These are phyloP conservation scores for Datura wrightii DNA, from an alignment of 257 asterid genomes.

Conservation along the genomic window DNA sequence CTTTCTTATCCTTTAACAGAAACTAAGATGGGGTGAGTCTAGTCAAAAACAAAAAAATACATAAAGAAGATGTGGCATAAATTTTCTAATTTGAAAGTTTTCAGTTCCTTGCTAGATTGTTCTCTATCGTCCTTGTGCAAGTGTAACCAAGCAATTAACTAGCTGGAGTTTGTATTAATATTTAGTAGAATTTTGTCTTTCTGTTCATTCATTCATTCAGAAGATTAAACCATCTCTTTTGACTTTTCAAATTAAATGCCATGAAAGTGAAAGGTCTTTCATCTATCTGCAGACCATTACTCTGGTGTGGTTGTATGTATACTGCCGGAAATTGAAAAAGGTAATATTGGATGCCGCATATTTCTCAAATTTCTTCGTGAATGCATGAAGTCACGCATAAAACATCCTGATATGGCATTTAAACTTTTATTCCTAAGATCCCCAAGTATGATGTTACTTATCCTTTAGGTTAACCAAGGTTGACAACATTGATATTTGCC, in stretches of 20 bases:
- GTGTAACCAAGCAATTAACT: neutral
- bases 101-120: neutral
- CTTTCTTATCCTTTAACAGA: neutral
- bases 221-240: neutral
- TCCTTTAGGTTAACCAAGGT: neutral
- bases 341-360: neutral
- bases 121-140: neutral
- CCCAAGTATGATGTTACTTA: neutral
- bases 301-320: neutral
- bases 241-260: neutral
- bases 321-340: neutral
- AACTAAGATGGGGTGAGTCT: neutral
- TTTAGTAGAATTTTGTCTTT: neutral
- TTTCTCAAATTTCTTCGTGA: neutral
- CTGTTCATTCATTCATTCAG: neutral
- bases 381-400: neutral
- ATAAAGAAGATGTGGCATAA: neutral
- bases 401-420: neutral
- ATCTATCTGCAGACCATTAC: neutral
- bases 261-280: neutral
- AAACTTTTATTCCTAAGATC: neutral
- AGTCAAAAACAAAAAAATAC: neutral
- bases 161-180: neutral
- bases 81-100: constrained; percentile 5
- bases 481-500: neutral